A percentile compares a stretch with the other conserved stretches of the same genome.
phyloP scores from a whole-genome alignment of 208 protist genomes.

The Crithidia mellificae region DNA sequence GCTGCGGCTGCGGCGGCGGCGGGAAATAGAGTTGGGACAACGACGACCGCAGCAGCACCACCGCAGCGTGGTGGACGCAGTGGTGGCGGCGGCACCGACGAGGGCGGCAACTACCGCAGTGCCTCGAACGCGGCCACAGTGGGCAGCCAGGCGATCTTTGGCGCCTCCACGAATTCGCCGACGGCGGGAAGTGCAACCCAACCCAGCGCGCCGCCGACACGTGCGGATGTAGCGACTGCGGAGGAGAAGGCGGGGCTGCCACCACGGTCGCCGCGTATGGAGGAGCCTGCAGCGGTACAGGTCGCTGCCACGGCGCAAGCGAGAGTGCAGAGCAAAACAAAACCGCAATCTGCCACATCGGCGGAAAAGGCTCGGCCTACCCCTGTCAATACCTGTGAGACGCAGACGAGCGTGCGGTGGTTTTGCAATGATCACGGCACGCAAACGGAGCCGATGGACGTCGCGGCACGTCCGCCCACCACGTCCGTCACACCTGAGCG shows the following conservation, averaged over 20 bases:
- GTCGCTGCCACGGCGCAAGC: too few species aligned
- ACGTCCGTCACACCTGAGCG: conserved; percentile 7
- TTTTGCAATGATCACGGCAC: conserved; percentile 30
- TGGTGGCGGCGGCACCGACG: conserved; percentile 9
- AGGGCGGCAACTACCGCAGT: conserved; percentile 17
- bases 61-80: conserved; percentile 7
- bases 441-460: conserved; percentile 26
- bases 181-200: not conserved
- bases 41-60: too few species aligned
- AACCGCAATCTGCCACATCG: too few species aligned
- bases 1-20: too few species aligned
- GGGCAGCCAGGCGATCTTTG: conserved; percentile 25
- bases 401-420: conserved; percentile 23
- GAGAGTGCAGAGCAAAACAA: too few species aligned
- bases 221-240: not conserved
- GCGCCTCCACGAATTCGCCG: not conserved
- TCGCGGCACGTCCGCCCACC: not conserved
- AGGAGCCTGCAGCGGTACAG: too few species aligned
- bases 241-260: not conserved
- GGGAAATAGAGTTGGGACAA: too few species aligned
- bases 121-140: conserved; percentile 39
- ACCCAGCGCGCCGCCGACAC: too few species aligned
- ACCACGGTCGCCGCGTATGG: not conserved
- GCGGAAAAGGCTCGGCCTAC: too few species aligned
- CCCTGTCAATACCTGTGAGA: too few species aligned